Percentiles rank a stretch among this genome's conserved stretches.
phyloP scores from a whole-genome alignment of 2,329 filamentous ascomycete species.

The Botrytis porri region DNA sequence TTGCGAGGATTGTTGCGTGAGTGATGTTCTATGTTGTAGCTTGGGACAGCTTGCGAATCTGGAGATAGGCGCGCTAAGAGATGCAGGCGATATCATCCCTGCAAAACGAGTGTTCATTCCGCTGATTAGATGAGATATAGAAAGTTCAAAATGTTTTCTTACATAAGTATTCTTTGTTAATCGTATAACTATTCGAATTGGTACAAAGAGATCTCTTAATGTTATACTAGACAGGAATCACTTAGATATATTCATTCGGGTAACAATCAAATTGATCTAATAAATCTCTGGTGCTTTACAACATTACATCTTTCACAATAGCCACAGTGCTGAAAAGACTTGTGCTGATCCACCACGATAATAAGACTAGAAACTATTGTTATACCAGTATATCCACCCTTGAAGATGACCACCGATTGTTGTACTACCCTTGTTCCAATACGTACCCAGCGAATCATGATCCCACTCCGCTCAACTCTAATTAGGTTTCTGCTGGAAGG shows the following conservation, averaged over 20 bases:
- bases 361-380: neutral
- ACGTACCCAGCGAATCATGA: neutral
- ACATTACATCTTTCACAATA: neutral
- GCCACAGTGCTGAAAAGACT: neutral
- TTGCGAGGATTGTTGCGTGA: neutral
- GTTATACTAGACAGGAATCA: neutral
- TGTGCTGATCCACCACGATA: neutral
- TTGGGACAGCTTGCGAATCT: slow-evolving; percentile 31
- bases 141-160: neutral
- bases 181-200: neutral
- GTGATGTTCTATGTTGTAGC: slow-evolving; percentile 15
- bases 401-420: neutral
- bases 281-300: too few species aligned
- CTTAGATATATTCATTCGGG: neutral
- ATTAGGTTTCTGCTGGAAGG: neutral
- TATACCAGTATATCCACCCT: neutral
- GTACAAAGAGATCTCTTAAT: neutral
- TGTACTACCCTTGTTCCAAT: neutral
- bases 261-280: neutral
- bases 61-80: slow-evolving; percentile 15
- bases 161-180: neutral
- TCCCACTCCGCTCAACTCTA: neutral
- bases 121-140: neutral
- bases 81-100: slow-evolving; percentile 14
- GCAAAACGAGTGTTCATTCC: slow-evolving; percentile 6